Conservation (phyloP, 306 rosid genomes). For the Crotalaria pallida region DNA sequence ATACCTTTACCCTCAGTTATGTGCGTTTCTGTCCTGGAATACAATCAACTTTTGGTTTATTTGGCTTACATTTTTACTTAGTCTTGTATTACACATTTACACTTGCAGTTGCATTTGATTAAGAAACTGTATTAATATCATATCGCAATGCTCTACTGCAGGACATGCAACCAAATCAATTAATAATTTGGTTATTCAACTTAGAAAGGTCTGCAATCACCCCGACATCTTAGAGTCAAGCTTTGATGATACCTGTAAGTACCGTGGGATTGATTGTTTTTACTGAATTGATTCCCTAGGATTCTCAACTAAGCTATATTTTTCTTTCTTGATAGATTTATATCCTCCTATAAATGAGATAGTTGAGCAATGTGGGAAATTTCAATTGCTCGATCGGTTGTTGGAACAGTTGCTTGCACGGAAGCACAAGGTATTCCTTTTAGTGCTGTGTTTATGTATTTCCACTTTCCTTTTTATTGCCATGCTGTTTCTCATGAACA, state of each 20-base stretch:
- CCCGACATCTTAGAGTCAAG: slow-evolving; percentile 78
- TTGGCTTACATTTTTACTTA: background rate
- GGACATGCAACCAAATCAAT: slow-evolving; percentile 32
- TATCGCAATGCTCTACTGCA: slow-evolving; percentile 26
- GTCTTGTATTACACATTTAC: background rate
- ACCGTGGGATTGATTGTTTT: background rate
- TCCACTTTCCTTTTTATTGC: slow-evolving; percentile 3
- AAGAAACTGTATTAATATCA: background rate
- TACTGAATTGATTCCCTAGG: background rate
- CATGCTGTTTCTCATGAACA: slow-evolving; percentile 17
- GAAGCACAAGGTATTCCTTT: slow-evolving; percentile 66
- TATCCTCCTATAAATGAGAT: slow-evolving; percentile 84
- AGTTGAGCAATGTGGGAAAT: slow-evolving; percentile 85
- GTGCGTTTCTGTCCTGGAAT: background rate
- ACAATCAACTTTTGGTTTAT: background rate
- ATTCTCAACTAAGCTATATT: slow-evolving; percentile 16
- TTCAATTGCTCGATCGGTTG: slow-evolving; percentile 70
- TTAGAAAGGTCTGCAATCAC: slow-evolving; percentile 93
- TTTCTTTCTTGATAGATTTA: slow-evolving; percentile 30
- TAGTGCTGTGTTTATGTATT: background rate
- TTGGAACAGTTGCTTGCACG: slow-evolving; percentile 52
- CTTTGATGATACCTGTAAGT: slow-evolving; percentile 56
- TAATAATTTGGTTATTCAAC: slow-evolving; percentile 72
- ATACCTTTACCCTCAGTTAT: background rate
- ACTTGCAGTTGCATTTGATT: background rate